phyloP scores from a whole-genome alignment of 306 rosid species.

The Lithocarpus polystachyus region DNA sequence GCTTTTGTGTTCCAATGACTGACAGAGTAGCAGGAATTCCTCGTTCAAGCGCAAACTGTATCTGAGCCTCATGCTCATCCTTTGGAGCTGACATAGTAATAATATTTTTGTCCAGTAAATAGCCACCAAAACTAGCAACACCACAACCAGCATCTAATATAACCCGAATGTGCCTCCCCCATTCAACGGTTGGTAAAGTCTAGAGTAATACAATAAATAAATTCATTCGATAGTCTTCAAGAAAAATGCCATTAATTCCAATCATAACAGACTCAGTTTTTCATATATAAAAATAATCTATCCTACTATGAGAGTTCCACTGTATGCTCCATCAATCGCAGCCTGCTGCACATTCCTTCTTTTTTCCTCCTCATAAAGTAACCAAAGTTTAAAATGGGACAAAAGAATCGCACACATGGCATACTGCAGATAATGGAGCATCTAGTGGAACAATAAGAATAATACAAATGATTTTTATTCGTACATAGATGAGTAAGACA shows the following conservation, averaged over 20 bases:
- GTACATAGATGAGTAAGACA: background rate
- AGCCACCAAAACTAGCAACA: constrained; percentile 97
- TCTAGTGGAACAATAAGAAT: no score
- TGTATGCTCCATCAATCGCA: no score
- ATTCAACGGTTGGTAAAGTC: constrained; percentile 54
- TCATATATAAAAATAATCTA: no score
- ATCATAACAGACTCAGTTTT: background rate
- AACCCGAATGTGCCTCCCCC: constrained; percentile 79
- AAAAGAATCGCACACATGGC: no score
- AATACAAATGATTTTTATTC: no score
- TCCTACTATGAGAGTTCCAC: no score
- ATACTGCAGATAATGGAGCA: no score
- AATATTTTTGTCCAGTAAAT: constrained; percentile 72
- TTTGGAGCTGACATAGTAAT: constrained; percentile 96
- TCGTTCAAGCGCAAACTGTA: constrained; percentile 93
- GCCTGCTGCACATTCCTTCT: no score
- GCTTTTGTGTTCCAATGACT: constrained; percentile 85
- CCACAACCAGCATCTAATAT: constrained; percentile 95
- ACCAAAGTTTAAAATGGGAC: no score
- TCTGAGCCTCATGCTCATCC: constrained; percentile 98
- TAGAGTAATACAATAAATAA: constrained; percentile 22
- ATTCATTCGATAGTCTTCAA: background rate
- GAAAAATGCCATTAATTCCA: background rate
- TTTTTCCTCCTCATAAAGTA: no score
- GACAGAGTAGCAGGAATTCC: constrained; percentile 96